Base-by-base conservation (phyloP, 2,329 filamentous ascomycete species). In the Pseudogymnoascus pannorum region DNA sequence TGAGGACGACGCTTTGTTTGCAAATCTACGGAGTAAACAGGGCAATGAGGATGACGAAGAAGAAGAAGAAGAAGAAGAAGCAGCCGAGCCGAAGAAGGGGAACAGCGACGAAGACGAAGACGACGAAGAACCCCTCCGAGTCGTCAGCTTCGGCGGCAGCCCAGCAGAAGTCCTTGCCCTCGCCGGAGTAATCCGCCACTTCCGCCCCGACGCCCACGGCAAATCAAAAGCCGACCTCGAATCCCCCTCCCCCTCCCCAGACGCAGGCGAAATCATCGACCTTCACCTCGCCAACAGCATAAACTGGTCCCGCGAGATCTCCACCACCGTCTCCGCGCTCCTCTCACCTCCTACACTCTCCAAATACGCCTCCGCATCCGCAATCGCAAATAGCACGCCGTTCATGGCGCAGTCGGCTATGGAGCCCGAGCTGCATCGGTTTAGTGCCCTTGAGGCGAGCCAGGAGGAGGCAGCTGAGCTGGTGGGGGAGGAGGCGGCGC, bases 221-320 rank as follows among this genome's bases (percentile, higher is more conserved):
- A 26, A 18, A 24, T 16, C 20, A 18, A 24, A 31, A 58, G 35
- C 24, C 2, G 22, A 26, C 0, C 24, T 48, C 42, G 42, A 48
- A 5, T 38, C 26, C 9, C 48, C 62, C 0, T 36, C 18, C 29
- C 14, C 40, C 2, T 20, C 33, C 20, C 24, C 40, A 3, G 24
- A 54, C n/a, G 44, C 14, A 5, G 24, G 44, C 2, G 7, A 31
- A 8, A 54, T 42, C n/a, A 75, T 75, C n/a, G 64, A 75, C 29
- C 74, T 94, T 9, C 81, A 79, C 5, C 84, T 91, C 12, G 75
- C 97, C 57, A 93, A 97, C 75, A 85, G 89, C 16, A 93, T 88
- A 2, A 84, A 89, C 31, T 97, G 94, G 93, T 77, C 76, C 0
- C 66, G 73, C 2, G 84, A 92, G 8, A 77, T 89, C 5, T 68